Base-by-base conservation (phyloP, 2,329 filamentous ascomycete species). In the Macrophomina pseudophaseolina region DNA sequence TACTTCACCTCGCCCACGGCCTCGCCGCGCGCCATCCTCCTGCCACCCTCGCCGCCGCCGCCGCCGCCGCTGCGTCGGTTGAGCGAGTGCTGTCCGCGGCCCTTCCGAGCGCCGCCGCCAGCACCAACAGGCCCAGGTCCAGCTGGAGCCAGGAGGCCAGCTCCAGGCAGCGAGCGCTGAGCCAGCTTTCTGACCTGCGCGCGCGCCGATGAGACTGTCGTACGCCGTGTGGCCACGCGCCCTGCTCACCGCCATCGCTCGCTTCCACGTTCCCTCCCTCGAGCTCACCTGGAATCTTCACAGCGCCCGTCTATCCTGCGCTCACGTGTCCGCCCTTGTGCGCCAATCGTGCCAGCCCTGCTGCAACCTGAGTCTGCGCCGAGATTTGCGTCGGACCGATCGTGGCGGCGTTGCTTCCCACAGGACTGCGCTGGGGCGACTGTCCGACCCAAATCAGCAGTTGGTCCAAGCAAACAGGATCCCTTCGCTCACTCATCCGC, bases 241-340 rank as follows among this genome's bases (percentile, higher is more conserved):
- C 44, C 42, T 14, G 42, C 58, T 62, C 58, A 62, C 58, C 58
- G 58, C 58, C 58, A 18, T 58, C 40, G 40, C 56, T 18, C 28
- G 23, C 28, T 12, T 11, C 52, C 42, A 44, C 42, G 42, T n/a
- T 44, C 11, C 16, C 30, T n/a, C 28, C 56, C 40, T 46, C 54
- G 42, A 44, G 38, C 56, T 33, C 40, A 23, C 23, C 23, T 23
- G 23, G 23, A 16, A 7, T 48, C 32, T 38, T 38, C 42, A 49
- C 58, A 23, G 23, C 23, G 42, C 16, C 30, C 8, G 23, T 33
- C 18, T 23, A 12, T 42, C 18, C 40, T 23, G 53, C 38, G 18
- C 18, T 44, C 53, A 30, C 38, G 54, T 48, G 56, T 46, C 51
- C 23, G 54, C 40, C 9, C 30, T 23, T 12, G 42, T 49, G 32